Conservation (phyloP, 768 basidiomycete genomes). For the Collybia sordida region DNA sequence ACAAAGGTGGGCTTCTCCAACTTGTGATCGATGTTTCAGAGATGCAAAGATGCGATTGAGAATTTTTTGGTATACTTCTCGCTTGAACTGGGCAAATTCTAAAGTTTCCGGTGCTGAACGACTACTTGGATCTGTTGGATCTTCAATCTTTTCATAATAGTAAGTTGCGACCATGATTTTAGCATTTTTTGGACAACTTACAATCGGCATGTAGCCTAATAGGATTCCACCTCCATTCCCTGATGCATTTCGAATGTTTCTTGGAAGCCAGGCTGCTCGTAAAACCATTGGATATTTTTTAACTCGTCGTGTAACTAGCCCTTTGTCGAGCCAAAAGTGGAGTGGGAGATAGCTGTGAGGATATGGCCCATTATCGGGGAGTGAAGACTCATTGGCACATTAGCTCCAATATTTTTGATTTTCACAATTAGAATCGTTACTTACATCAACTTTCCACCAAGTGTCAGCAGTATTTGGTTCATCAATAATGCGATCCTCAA, state of each 20-base stretch:
- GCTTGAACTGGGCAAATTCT: constrained; percentile 25
- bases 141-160: constrained; percentile 15
- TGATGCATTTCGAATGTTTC: constrained; percentile 26
- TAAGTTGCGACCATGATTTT: too few relatives aligned
- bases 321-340: constrained; percentile 30
- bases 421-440: too few relatives aligned
- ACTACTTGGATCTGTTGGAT: constrained; percentile 21
- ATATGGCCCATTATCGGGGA: constrained; percentile 15
- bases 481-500: constrained; percentile 19
- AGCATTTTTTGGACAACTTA: constrained; percentile 8
- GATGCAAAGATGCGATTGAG: constrained; percentile 18
- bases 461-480: constrained; percentile 27
- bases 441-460: constrained; percentile 27
- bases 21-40: constrained; percentile 16
- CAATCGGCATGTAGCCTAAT: constrained; percentile 25
- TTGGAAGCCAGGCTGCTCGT: constrained; percentile 22
- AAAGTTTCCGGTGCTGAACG: constrained; percentile 14
- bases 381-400: constrained; percentile 16
- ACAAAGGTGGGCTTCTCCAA: constrained; percentile 21
- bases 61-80: constrained; percentile 27
- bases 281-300: constrained; percentile 27
- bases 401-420: too few relatives aligned
- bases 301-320: constrained; percentile 21
- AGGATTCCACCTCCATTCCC: constrained; percentile 32
- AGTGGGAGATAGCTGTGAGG: constrained; percentile 25